Base-by-base conservation (phyloP, 495 filamentous ascomycete genomes). In the Pyrenula massariospora region DNA sequence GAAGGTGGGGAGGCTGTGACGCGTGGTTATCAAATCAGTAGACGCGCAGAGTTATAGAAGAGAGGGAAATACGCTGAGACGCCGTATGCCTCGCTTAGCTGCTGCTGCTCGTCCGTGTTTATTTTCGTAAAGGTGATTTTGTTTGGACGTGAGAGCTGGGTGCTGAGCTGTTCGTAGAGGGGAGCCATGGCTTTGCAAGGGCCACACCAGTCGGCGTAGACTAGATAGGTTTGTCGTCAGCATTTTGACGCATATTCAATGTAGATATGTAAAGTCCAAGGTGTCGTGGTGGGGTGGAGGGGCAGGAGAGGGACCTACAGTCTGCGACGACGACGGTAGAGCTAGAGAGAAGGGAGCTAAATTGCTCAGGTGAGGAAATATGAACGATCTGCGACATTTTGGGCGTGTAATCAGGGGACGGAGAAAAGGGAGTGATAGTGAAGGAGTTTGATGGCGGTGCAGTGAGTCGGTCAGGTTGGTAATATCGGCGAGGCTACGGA, bases 181-280 rank as follows among this genome's bases (percentile, higher is more conserved):
- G 91, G 89, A n/a, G 85, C 85, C 57, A 95, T 88, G 56, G 80
- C 73, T 61, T 90, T 88, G 79, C 88, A 95, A 63, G 91, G 88
- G 24, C 76, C 84, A 68, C 87, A 92, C 87, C 87, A 93, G 62
- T 86, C 81, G 63, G 91, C 88, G 68, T 89, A 88, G 76, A 96
- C 91, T 95, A 63, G 57, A 57, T 48, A 62, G 53, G 52, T 53
- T 59, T 52, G 42, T 53, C 62, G 56, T 57, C 54, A 63, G 51
- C 53, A 48, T 36, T 25, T 2, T 36, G 25, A 2, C 1, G 8
- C 5, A 19, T 2, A 21, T 3, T 24, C 5, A 15, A 25, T 24
- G 19, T 48, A 21, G 20, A 20, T 10, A 36, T 57, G 20, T 25
- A 47, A 23, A 54, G 1, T 36, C 11, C 31, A 42, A 8, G 55